Percentiles rank a stretch among this genome's conserved stretches.
These are phyloP conservation scores for Quillaja saponaria DNA, from an alignment of 306 rosid genomes.

Conservation along the genomic window DNA sequence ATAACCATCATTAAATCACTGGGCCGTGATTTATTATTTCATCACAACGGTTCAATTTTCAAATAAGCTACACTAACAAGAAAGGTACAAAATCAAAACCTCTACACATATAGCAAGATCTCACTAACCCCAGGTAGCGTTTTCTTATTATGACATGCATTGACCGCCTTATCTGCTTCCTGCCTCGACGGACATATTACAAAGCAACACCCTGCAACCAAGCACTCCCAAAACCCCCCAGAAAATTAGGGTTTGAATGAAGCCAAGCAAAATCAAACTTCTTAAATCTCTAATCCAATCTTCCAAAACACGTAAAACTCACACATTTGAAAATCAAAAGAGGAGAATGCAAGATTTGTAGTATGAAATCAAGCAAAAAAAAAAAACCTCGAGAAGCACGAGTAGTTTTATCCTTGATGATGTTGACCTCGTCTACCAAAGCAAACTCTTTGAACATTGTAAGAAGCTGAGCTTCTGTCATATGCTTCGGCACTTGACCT, in stretches of 20 bases:
- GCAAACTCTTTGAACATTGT: conserved; percentile 89
- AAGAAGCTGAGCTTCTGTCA: conserved; percentile 83
- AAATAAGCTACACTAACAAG: background rate
- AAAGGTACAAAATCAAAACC: background rate
- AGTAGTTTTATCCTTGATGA: conserved; percentile 92
- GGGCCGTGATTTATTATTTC: conserved; percentile 14
- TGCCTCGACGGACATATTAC: conserved; percentile 87
- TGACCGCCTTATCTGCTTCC: conserved; percentile 96
- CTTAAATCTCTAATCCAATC: conserved; percentile 26
- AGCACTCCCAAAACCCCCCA: background rate
- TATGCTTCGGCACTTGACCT: conserved; percentile 97
- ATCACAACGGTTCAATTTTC: conserved; percentile 24
- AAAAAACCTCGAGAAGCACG: conserved; percentile 83
- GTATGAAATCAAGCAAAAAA: background rate
- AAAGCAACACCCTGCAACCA: conserved; percentile 80
- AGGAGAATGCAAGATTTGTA: conserved; percentile 17
- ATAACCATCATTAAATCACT: conserved; percentile 14
- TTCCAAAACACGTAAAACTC: background rate
- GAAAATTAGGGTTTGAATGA: conserved; percentile 41
- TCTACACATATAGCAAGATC: background rate
- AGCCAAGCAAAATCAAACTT: background rate
- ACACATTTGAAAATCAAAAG: conserved; percentile 1
- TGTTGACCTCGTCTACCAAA: conserved; percentile 92
- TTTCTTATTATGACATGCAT: conserved; percentile 91
- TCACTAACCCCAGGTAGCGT: conserved; percentile 83